These are phyloP conservation scores for Scolecobasidium constrictum DNA, from an alignment of 2,329 filamentous ascomycete species.

Conservation along the genomic window DNA sequence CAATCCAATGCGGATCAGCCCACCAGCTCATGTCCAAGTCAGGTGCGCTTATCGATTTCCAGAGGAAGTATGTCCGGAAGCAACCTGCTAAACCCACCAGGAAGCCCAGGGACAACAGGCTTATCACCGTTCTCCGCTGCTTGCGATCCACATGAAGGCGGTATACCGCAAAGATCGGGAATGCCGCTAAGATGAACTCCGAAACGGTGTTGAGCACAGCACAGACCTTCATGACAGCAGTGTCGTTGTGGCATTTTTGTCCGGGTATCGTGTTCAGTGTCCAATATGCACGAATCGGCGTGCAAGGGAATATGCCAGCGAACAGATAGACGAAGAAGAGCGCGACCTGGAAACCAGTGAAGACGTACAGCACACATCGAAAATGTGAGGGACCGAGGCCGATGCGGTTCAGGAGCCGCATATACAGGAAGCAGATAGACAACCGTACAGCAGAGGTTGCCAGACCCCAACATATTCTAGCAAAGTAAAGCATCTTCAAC, in stretches of 20 bases:
- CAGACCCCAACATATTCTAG: conserved; percentile 31
- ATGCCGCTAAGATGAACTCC: conserved; percentile 30
- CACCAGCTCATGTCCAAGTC: conserved; percentile 34
- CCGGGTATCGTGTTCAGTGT: conserved; percentile 18
- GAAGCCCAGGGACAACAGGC: conserved; percentile 30
- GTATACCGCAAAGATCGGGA: conserved; percentile 32
- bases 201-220: conserved; percentile 32
- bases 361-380: conserved; percentile 27
- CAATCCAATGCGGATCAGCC: conserved; percentile 34
- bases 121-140: conserved; percentile 28
- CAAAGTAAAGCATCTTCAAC: conserved; percentile 26
- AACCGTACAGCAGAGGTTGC: conserved; percentile 33
- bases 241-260: conserved; percentile 30
- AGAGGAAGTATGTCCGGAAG: conserved; percentile 34
- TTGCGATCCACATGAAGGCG: conserved; percentile 29
- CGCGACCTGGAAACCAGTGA: conserved; percentile 24
- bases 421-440: conserved; percentile 35
- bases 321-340: conserved; percentile 27
- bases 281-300: conserved; percentile 32
- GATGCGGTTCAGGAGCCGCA: conserved; percentile 31
- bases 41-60: conserved; percentile 27
- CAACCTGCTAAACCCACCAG: conserved; percentile 31
- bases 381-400: conserved; percentile 25
- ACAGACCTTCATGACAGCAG: conserved; percentile 23
- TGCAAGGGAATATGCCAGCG: conserved; percentile 28